Evolutionary conservation across 2,329 filamentous ascomycete genomes (phyloP), one percentile per base, ranked within the genome.

Genomic region (Talaromyces islandicus): DNA sequence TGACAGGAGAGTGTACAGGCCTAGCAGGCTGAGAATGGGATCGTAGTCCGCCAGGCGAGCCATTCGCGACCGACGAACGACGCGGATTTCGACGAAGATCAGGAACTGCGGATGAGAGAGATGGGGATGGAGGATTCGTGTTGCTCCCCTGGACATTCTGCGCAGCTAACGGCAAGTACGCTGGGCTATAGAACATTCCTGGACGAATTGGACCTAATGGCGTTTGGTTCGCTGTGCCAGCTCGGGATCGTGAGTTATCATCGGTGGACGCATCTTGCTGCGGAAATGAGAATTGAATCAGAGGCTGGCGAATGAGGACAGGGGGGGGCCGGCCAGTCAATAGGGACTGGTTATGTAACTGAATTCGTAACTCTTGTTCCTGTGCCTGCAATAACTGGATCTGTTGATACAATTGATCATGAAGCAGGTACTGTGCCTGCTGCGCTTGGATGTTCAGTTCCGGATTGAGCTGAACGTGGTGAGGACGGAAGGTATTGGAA

Each of bases 1-100:
- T 64, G 48, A 63, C 65, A 4, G 69, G 67, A 27, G 75, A 73
- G 56, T 75, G 73, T 19, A 78, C 64, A n/a, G 75, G 68, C 25
- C 78, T 72, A n/a, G 78, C 77, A 57, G 78, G 78, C 60, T 81
- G 78, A n/a, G 78, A 81, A 25, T 81, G 78, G n/a, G 78, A 78
- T 58, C 78, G 70, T 30, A 80, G 62, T 24, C 74, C 77, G 30
- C 71, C 72, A 35, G 77, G 73, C 21, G 76, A 76, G 9, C 72
- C 73, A 58, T 76, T 77, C 12, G 73, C 73, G 58, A 75, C 70
- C 3, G 78, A 80, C 12, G 77, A 76, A 57, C 78, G 73, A 51
- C 79, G 75, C 35, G 74, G 73, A 60, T 72, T 78, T 32, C 78
- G 77, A 48, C 77, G 76, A 51, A 73, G 66, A 60, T 81, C 78